These are phyloP conservation scores for Arthrobotrys sphaeroides DNA, from an alignment of 2,329 filamentous ascomycete species.

Conservation along the genomic window DNA sequence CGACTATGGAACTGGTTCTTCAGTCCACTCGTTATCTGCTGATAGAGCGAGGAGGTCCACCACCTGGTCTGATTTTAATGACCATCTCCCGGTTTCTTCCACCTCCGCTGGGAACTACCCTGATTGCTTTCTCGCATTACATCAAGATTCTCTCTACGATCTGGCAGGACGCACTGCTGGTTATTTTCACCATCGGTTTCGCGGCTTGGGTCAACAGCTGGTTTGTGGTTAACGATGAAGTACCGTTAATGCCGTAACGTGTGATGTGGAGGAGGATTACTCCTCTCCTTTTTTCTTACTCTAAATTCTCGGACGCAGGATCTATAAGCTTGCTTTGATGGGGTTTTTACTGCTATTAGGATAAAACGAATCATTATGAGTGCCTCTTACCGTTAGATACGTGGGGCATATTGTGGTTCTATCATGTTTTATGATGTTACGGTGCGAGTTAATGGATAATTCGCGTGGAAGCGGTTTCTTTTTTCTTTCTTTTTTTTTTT, in stretches of 20 bases:
- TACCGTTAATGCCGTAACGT: slow-evolving; percentile 3
- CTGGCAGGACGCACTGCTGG: slow-evolving; percentile 57
- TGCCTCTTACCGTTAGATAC: slow-evolving; percentile 4
- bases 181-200: slow-evolving; percentile 58
- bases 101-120: slow-evolving; percentile 64
- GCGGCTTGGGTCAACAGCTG: slow-evolving; percentile 58
- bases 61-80: slow-evolving; percentile 71
- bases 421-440: not conserved
- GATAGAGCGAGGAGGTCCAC: slow-evolving; percentile 67
- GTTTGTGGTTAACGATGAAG: slow-evolving; percentile 20
- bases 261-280: not conserved
- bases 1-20: slow-evolving; percentile 77
- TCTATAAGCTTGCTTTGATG: not conserved
- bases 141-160: slow-evolving; percentile 58
- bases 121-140: slow-evolving; percentile 58
- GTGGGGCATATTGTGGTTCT: not conserved
- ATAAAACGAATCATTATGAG: not conserved
- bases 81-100: slow-evolving; percentile 74
- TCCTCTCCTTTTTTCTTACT: not conserved
- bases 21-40: slow-evolving; percentile 76
- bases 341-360: not conserved
- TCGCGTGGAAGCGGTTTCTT: not conserved
- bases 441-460: not conserved
- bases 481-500: no score
- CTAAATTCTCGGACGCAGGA: not conserved